Base-by-base conservation (phyloP, 805 yeast genomes). In the Blastobotrys robertii region DNA sequence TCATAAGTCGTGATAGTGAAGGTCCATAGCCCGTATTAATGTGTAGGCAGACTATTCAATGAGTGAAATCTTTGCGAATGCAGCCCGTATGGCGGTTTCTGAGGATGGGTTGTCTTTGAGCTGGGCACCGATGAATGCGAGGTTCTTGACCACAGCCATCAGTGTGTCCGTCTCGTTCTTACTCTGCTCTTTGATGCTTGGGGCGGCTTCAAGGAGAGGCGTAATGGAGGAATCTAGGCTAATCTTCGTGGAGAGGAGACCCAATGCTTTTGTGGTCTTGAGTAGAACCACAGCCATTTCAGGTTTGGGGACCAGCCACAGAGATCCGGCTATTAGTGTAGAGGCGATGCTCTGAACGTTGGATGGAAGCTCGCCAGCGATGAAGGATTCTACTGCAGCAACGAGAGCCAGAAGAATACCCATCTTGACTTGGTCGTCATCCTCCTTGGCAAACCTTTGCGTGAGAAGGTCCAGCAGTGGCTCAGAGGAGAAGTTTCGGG, bases 121-220 rank as follows among this genome's bases (percentile, higher is more conserved):
- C n/a, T 41, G 39, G 29, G 45, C 37, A 25, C 43, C 45, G 6
- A 38, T 37, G 22, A 43, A 43, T 30, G 19, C 45, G 8, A 43
- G 38, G 38, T 43, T 43, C 31, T 35, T 43, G 33, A 38, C 34
- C 11, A 35, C 38, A 4, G 37, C 42, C 9, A 13, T n/a, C 8
- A 37, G 29, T 12, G 32, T 22, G 22, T 38, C 41, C 3, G 33
- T 16, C 11, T n/a, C 37, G 7, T 25, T 30, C 15, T 31, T 10
- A 25, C 16, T 38, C 29, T 36, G 29, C 15, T 30, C 25, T 19
- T 38, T 30, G 13, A 31, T 38, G n/a, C 12, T 12, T 6, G 10
- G 13, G 6, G 36, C 15, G 3, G 12, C 8, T 3, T 25, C 39
- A 9, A 37, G 15, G 8, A 37, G 15, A 4, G 30, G 32, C 6